A percentile compares a stretch with the other conserved stretches of the same genome.
Conservation (phyloP, 1,139 yeast species). For the Nakaseomyces kungkrabaensis region DNA sequence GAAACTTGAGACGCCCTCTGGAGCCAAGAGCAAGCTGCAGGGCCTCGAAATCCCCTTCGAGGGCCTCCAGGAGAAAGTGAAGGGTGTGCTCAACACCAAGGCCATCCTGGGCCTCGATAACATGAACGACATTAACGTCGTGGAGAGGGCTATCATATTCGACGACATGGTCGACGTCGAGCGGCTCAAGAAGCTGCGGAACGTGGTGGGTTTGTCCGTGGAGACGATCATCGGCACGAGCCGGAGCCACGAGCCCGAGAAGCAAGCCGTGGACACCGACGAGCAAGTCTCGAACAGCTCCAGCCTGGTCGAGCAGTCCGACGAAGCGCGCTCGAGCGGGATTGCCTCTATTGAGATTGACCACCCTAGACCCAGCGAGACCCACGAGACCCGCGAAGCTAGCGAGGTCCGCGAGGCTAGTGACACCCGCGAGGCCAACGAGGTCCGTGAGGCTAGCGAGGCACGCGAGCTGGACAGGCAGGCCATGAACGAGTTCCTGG, state of each 20-base stretch:
- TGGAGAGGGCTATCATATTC: constrained; percentile 18
- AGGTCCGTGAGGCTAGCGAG: no score
- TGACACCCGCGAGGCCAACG: no score
- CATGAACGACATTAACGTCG: background rate
- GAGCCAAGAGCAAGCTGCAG: background rate
- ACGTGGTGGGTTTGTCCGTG: constrained; percentile 67
- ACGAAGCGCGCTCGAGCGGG: no score
- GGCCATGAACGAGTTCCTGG: constrained; percentile 13
- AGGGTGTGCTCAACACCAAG: constrained; percentile 9
- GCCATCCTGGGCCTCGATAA: background rate
- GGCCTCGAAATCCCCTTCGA: constrained; percentile 10
- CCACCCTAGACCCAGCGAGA: no score
- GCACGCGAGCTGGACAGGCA: no score
- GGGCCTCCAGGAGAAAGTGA: constrained; percentile 12
- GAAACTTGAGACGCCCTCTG: background rate
- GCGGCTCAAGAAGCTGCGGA: constrained; percentile 58
- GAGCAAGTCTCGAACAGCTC: no score
- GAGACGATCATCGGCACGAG: constrained; percentile 76
- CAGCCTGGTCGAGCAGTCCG: no score
- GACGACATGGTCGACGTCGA: constrained; percentile 64
- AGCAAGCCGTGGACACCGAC: constrained; percentile 1
- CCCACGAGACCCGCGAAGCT: no score
- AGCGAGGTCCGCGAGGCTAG: no score
- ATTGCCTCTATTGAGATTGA: no score
- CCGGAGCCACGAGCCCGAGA: constrained; percentile 24